Base-by-base conservation (phyloP, 768 basidiomycete genomes). In the Lactifluus piperatus region DNA sequence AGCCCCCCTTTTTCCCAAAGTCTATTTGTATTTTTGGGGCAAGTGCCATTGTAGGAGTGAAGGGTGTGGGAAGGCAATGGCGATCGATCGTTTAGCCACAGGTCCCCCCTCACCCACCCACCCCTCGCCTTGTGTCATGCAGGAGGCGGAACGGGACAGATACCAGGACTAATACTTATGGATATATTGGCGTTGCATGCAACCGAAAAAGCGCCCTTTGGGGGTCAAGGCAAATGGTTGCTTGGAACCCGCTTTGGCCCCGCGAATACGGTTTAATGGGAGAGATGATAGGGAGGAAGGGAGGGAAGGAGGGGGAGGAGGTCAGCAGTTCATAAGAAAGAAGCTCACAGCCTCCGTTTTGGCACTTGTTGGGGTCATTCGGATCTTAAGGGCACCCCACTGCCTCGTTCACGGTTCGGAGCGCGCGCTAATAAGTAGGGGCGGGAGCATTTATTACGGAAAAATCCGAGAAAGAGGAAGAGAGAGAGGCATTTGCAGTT, bases 31-130 rank as follows among this genome's bases (percentile, higher is more conserved):
- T 22, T 22, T 34, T 34, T 36, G 22, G 50, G 14, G 18, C 11
- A 18, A 18, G 1, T n/a, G 20, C n/a, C n/a, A n/a, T n/a, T 4
- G 16, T 11, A 18, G 26, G 46, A 5, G 18, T 32, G 5, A 7
- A 32, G 29, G 13, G 8, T 36, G 36, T 24, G 13, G 24, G 22
- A 34, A 11, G 37, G 36, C 5, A n/a, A 27, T 1, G 32, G 22
- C 47, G 58, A 59, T 59, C 58, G 58, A 59, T 59, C 52, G 47
- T 54, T 43, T 24, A 32, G 53, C 53, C 53, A 45, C 53, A 34
- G 36, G 29, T n/a, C 45, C n/a, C 26, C n/a, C n/a, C n/a, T n/a
- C n/a, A n/a, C n/a, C n/a, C n/a, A n/a, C n/a, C n/a, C n/a, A n/a
- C n/a, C n/a, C n/a, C n/a, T n/a, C n/a, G n/a, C n/a, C 18, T 32